phyloP scores from a whole-genome alignment of 768 basidiomycete species.

The Daedaleopsis sinensis region DNA sequence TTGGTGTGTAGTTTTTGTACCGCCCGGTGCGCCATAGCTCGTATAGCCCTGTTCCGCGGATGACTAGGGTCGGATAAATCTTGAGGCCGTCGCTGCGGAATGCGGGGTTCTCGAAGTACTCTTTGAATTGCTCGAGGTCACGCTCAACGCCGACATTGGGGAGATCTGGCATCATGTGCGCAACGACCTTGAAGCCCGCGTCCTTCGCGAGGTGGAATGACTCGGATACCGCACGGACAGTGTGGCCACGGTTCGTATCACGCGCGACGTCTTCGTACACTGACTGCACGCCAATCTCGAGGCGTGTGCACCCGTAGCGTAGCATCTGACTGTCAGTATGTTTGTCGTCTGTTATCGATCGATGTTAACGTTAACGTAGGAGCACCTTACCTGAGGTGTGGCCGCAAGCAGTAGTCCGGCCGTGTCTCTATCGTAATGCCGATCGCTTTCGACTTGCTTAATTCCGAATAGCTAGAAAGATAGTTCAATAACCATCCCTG shows the following conservation, averaged over 20 bases:
- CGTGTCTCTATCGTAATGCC: slow-evolving; percentile 99
- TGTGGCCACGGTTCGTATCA: slow-evolving; percentile 98
- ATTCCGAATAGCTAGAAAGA: slow-evolving; percentile 81
- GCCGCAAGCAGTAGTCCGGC: slow-evolving; percentile 96
- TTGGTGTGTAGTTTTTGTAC: slow-evolving; percentile 99
- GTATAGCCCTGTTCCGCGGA: slow-evolving; percentile 94
- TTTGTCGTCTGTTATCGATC: slow-evolving; percentile 7
- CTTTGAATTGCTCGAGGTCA: slow-evolving; percentile 98
- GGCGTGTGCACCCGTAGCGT: slow-evolving; percentile 95
- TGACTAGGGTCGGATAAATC: slow-evolving; percentile 97
- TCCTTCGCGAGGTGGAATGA: slow-evolving; percentile 98
- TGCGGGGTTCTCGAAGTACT: slow-evolving; percentile 98
- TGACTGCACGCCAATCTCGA: slow-evolving; percentile 98
- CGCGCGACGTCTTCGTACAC: slow-evolving; percentile 99
- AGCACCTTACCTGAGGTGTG: slow-evolving; percentile 79
- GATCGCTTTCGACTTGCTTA: slow-evolving; percentile 97
- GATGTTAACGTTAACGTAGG: not conserved
- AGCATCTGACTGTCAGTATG: slow-evolving; percentile 82
- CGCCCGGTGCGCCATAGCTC: slow-evolving; percentile 96
- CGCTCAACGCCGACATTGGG: slow-evolving; percentile 97
- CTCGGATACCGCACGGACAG: slow-evolving; percentile 95
- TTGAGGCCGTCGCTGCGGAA: slow-evolving; percentile 97
- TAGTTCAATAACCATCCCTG: not conserved
- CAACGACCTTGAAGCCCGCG: slow-evolving; percentile 99
- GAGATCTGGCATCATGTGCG: slow-evolving; percentile 99